These are phyloP conservation scores for Lepidium sativum DNA, from an alignment of 345 rosid species.

Conservation along the genomic window DNA sequence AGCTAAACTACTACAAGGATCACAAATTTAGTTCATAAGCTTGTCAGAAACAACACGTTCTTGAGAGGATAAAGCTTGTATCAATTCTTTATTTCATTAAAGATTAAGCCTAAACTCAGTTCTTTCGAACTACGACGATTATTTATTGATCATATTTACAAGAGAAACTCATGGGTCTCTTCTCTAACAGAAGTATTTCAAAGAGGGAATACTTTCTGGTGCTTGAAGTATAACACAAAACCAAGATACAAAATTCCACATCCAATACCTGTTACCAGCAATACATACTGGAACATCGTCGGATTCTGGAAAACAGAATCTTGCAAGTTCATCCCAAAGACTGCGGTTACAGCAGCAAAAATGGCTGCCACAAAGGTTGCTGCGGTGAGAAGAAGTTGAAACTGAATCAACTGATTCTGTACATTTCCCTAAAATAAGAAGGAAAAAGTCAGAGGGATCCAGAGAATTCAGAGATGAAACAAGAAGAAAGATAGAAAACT, in stretches of 20 bases:
- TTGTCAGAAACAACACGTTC: no score
- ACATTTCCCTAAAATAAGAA: slow-evolving; percentile 61
- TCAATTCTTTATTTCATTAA: not conserved
- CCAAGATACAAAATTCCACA: slow-evolving; percentile 47
- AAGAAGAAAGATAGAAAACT: not conserved
- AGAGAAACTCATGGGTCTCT: not conserved
- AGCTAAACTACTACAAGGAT: not conserved
- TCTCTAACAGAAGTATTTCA: slow-evolving; percentile 15
- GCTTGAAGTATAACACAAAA: slow-evolving; percentile 68
- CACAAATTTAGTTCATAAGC: not conserved
- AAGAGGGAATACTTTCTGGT: slow-evolving; percentile 76
- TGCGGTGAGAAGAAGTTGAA: slow-evolving; percentile 87
- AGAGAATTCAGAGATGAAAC: not conserved
- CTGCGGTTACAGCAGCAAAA: slow-evolving; percentile 75
- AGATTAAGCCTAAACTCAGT: not conserved
- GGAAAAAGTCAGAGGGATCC: not conserved
- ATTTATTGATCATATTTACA: slow-evolving; percentile 4
- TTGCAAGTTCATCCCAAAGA: slow-evolving; percentile 83
- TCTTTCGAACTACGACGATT: not conserved
- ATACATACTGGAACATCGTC: slow-evolving; percentile 61
- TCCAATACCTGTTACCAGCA: slow-evolving; percentile 49
- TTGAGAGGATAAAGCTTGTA: not conserved
- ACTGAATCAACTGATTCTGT: slow-evolving; percentile 91
- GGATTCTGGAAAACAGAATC: slow-evolving; percentile 63
- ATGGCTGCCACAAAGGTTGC: slow-evolving; percentile 85